A percentile compares a stretch with the other conserved stretches of the same genome.
phyloP scores from a whole-genome alignment of 148 eudicot species.

The Tetragonia tetragonoides region DNA sequence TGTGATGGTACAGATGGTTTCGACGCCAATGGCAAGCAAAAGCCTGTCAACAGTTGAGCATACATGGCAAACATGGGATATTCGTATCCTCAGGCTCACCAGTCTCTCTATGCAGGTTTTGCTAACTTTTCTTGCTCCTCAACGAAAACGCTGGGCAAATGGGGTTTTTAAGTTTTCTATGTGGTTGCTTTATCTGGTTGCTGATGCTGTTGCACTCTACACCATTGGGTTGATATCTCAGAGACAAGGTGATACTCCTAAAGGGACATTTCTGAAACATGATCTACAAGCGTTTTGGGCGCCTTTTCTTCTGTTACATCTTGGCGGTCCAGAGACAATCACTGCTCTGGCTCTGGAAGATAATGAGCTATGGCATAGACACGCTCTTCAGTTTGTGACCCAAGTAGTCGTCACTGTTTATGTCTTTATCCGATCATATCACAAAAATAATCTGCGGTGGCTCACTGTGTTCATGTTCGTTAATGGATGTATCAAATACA shows the following conservation, averaged over 20 bases:
- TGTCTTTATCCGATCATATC: not conserved
- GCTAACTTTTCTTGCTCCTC: constrained; percentile 2
- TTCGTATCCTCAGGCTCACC: not conserved
- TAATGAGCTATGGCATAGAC: constrained; percentile 18
- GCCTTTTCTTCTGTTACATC: constrained; percentile 12
- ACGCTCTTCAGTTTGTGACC: not conserved
- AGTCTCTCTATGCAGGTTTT: not conserved
- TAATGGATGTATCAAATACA: not conserved
- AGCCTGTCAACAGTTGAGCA: not conserved
- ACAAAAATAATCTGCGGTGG: not conserved
- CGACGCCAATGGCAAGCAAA: too few relatives aligned
- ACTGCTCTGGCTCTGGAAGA: constrained; percentile 21
- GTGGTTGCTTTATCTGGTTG: constrained; percentile 17
- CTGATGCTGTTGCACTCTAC: not conserved
- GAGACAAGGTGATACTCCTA: too few relatives aligned
- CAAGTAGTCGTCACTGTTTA: not conserved
- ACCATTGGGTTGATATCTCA: not conserved
- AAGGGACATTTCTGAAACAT: not conserved
- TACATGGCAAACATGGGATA: constrained; percentile 7
- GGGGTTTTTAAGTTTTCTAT: not conserved
- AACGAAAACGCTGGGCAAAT: not conserved
- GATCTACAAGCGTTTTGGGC: constrained; percentile 7
- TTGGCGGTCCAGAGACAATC: constrained; percentile 15
- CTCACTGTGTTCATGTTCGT: not conserved
- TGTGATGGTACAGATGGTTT: too few relatives aligned